Base-by-base conservation (phyloP, 352 stramenopile genomes). In the Phytophthora colocasiae region DNA sequence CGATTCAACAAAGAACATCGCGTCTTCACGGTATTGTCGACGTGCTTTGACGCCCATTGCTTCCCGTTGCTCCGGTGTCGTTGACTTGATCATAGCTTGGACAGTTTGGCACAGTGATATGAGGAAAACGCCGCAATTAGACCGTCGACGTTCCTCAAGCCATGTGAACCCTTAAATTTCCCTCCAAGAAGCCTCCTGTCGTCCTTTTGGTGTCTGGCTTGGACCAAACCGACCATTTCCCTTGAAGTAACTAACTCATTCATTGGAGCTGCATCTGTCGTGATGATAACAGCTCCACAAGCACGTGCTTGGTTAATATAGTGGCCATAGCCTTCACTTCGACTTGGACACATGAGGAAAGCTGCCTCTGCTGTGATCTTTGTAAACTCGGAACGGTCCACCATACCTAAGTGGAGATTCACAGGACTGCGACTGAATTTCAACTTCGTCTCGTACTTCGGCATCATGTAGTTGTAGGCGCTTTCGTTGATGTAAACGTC, bases 241-340 rank as follows among this genome's bases (percentile, higher is more conserved):
- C 44, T 47, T n/a, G 50, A 65, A 3, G 40, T 34, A 19, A 81
- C 64, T 14, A 91, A 58, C 47, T 91, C 82, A 45, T 89, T 91
- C n/a, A 91, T 91, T 9, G 82, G 82, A 17, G 75, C 66, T 9
- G 75, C 46, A 32, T 89, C 69, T 0, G 82, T 83, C 0, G 82
- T 80, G 31, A 91, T n/a, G n/a, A n/a, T n/a, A n/a, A n/a, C n/a
- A n/a, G n/a, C n/a, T 1, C 82, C 77, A 19, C 74, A 41, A 3
- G 82, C 80, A 2, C 80, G 74, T 1, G 77, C 82, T 43, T 91
- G 82, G 65, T 91, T 91, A 51, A 91, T 85, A 58, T 85, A 85
- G 68, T 91, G 82, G 14, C 82, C 81, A 48, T 86, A 92, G 4
- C 80, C 82, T 75, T 92, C 83, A 44, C 70, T 77, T 1, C 36